Evolutionary conservation across 257 asterid genomes (phyloP).

Genomic region (Rauvolfia tetraphylla): DNA sequence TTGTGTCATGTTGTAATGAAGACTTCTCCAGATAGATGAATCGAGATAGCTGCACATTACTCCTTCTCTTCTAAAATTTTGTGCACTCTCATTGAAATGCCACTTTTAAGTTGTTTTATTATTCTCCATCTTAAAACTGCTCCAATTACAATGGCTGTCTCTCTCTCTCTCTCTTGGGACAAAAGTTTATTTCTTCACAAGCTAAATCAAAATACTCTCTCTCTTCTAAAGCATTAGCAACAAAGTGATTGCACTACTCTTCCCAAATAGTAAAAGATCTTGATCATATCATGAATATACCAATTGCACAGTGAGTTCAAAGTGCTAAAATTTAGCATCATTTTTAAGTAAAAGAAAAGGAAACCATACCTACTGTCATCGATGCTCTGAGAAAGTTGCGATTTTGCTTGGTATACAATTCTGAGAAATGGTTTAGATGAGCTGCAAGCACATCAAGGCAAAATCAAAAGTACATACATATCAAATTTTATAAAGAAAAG

Average conservation of each 20-base stretch:
- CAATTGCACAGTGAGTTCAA: neutral
- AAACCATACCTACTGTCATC: constrained; percentile 59
- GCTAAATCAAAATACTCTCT: neutral
- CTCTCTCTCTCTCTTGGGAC: neutral
- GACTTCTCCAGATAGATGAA: too few relatives aligned
- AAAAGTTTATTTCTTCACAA: neutral
- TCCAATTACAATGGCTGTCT: neutral
- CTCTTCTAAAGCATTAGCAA: neutral
- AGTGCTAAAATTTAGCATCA: neutral
- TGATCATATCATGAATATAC: neutral
- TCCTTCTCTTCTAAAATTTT: neutral
- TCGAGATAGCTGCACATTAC: neutral
- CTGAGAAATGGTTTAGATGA: constrained; percentile 87
- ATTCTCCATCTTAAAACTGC: neutral
- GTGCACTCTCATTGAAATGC: neutral
- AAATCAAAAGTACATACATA: neutral
- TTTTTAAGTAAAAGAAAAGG: neutral
- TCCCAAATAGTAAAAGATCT: neutral
- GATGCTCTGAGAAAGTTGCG: constrained; percentile 62
- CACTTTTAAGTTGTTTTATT: neutral
- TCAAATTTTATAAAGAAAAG: neutral
- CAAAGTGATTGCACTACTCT: neutral
- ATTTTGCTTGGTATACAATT: constrained; percentile 51
- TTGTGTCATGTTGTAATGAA: too few relatives aligned
- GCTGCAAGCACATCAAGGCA: constrained; percentile 53